phyloP scores from a whole-genome alignment of 352 stramenopile species.

The Phytophthora hibernalis region DNA sequence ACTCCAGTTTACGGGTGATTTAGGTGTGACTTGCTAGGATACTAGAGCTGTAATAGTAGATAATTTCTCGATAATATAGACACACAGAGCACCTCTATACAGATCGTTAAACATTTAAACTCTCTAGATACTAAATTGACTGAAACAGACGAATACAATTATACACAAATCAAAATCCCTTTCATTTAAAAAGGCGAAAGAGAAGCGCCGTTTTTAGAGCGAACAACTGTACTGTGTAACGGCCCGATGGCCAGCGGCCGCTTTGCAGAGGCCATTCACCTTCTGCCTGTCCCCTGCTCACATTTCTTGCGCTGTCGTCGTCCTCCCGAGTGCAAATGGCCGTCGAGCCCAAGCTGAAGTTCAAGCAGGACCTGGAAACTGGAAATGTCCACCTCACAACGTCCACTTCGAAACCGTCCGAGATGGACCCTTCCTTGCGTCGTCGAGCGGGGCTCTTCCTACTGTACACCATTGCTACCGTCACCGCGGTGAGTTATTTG shows the following conservation, averaged over 20 bases:
- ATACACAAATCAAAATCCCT: too few relatives aligned
- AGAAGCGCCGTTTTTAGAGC: neutral
- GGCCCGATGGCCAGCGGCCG: neutral
- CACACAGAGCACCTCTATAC: neutral
- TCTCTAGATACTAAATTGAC: too few relatives aligned
- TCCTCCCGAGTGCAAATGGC: neutral
- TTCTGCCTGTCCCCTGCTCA: slow-evolving; percentile 6
- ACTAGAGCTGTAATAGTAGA: neutral
- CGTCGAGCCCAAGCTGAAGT: neutral
- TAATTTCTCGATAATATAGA: neutral
- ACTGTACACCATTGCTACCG: slow-evolving; percentile 4
- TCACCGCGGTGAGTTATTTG: slow-evolving; percentile 7
- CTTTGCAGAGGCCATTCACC: slow-evolving; percentile 3
- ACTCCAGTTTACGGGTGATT: slow-evolving; percentile 13
- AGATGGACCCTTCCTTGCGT: slow-evolving; percentile 16
- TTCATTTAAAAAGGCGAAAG: too few relatives aligned
- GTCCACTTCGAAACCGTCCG: slow-evolving; percentile 20
- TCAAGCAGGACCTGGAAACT: slow-evolving; percentile 22
- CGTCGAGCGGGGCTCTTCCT: slow-evolving; percentile 18
- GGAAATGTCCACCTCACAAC: neutral
- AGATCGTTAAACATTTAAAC: too few relatives aligned
- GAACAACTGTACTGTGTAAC: slow-evolving; percentile 8
- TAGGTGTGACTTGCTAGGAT: neutral
- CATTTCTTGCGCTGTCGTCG: neutral
- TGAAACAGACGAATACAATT: too few relatives aligned